Base-by-base conservation (phyloP, 805 yeast species). In the Lachancea waltii region DNA sequence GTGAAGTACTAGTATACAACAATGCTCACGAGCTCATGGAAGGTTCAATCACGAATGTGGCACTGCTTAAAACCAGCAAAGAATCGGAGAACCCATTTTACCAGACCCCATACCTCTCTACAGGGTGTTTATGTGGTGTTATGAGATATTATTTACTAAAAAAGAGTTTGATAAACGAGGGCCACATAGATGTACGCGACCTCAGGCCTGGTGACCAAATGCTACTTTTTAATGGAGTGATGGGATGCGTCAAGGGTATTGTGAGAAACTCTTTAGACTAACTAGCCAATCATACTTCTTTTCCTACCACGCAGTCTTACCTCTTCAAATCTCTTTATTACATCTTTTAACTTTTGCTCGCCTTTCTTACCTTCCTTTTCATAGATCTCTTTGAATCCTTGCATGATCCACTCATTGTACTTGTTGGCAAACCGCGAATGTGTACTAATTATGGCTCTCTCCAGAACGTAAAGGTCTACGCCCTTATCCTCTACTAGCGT, bases 401-500 rank as follows among this genome's bases (percentile, higher is more conserved):
- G 71, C 44, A 89, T 62, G 5, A 87, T 51, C 87, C 90, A 80
- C 29, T 63, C 58, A 49, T 75, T 79, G 56, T 87, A 87, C 30
- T 58, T 51, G 1, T 69, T 71, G 2, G 95, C 70, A 51, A 73
- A 74, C 5, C 70, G 69, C 0, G 97, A 90, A 60, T 92, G 98
- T 1, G 98, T 92, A 48, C 95, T 85, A 21, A 77, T 64, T 14
- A 92, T 72, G 0, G 98, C 97, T 51, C 97, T 68, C 60, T 92
- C 98, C 43, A 92, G 63, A 8, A 92, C 97, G 51, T 92, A 92
- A 42, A 92, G 60, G 59, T 92, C 98, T n/a, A 92, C 98, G 3
- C 97, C 97, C 60, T 85, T 87, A 53, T 90, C 97, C 51, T 92
- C 98, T 0, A 83, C 73, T 44, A 86, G 57, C 1, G 72, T 70